These are phyloP conservation scores for Scheffersomyces amazonensis DNA, from an alignment of 805 yeast species.

Conservation along the genomic window DNA sequence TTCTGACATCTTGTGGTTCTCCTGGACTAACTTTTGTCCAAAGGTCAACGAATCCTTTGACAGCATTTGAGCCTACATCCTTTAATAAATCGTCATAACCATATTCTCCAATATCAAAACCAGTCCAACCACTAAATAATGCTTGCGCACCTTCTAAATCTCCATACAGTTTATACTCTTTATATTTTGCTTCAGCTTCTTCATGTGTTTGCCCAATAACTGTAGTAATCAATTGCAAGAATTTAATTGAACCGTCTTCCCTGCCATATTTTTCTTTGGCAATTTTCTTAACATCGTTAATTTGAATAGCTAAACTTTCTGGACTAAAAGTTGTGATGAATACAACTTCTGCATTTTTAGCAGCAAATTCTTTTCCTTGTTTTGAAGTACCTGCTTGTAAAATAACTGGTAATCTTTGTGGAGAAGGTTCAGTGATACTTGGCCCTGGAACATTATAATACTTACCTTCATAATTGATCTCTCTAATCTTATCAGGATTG, in stretches of 20 bases:
- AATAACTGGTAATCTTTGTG: conserved; percentile 42
- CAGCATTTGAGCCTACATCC: conserved; percentile 29
- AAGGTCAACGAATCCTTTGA: conserved; percentile 27
- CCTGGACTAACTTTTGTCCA: conserved; percentile 30
- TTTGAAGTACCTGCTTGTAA: conserved; percentile 45
- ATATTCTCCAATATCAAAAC: conserved; percentile 36
- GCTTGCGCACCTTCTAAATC: conserved; percentile 42
- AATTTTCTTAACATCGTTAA: conserved; percentile 24
- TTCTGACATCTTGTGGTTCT: conserved; percentile 13
- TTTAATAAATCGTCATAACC: conserved; percentile 27
- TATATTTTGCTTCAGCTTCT: conserved; percentile 37
- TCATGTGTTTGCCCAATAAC: conserved; percentile 40
- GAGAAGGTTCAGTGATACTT: conserved; percentile 40
- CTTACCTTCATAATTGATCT: conserved; percentile 40
- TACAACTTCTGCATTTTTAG: conserved; percentile 42
- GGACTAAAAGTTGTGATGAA: conserved; percentile 38
- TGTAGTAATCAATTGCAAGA: conserved; percentile 33
- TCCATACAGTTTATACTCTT: conserved; percentile 27
- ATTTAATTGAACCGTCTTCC: conserved; percentile 33
- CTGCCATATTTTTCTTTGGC: conserved; percentile 34
- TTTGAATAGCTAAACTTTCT: conserved; percentile 20
- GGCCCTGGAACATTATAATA: conserved; percentile 43
- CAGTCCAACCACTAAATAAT: conserved; percentile 39
- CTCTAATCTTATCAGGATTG: conserved; percentile 38
- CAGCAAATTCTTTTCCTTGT: conserved; percentile 39